Percentiles rank a stretch among this genome's conserved stretches.
These are phyloP conservation scores for Starmerella cellae DNA, from an alignment of 805 yeast genomes.

Conservation along the genomic window DNA sequence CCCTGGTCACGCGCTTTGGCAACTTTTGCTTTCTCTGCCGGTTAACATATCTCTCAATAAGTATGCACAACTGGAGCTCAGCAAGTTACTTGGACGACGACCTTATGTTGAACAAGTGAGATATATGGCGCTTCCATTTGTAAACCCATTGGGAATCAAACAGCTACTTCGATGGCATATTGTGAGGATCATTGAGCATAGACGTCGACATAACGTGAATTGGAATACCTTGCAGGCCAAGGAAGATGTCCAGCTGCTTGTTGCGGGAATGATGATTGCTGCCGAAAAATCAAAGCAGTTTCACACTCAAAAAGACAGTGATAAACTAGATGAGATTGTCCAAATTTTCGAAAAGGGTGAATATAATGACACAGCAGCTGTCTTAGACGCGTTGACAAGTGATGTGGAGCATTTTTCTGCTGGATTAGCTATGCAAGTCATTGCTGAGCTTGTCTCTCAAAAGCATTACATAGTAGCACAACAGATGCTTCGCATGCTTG, in stretches of 20 bases:
- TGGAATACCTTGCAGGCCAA: conserved; percentile 12
- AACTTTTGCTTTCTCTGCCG: conserved; percentile 17
- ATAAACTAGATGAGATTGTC: conserved; percentile 1
- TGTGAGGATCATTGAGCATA: background rate
- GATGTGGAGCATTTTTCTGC: background rate
- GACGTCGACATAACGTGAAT: conserved; percentile 1
- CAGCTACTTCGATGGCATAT: conserved; percentile 16
- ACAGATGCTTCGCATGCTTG: conserved; percentile 16
- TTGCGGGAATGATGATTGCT: conserved; percentile 22
- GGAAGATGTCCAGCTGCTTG: conserved; percentile 22
- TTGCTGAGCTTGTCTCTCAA: conserved; percentile 9
- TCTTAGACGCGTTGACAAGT: background rate
- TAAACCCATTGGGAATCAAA: conserved; percentile 15
- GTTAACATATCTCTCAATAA: background rate
- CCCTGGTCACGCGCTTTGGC: conserved; percentile 24
- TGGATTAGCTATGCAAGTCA: background rate
- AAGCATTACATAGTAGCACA: conserved; percentile 14
- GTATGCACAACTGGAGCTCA: conserved; percentile 2
- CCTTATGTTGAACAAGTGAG: conserved; percentile 26
- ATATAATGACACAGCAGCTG: background rate
- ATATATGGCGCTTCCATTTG: conserved; percentile 23
- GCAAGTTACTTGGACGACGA: conserved; percentile 15
- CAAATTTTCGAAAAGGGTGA: conserved; percentile 12
- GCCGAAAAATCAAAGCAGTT: conserved; percentile 16
- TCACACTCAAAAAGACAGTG: background rate